Percentiles rank a stretch among this genome's conserved stretches.
phyloP scores from a whole-genome alignment of 73 alveolate species.

The Paramecium sonneborni region DNA sequence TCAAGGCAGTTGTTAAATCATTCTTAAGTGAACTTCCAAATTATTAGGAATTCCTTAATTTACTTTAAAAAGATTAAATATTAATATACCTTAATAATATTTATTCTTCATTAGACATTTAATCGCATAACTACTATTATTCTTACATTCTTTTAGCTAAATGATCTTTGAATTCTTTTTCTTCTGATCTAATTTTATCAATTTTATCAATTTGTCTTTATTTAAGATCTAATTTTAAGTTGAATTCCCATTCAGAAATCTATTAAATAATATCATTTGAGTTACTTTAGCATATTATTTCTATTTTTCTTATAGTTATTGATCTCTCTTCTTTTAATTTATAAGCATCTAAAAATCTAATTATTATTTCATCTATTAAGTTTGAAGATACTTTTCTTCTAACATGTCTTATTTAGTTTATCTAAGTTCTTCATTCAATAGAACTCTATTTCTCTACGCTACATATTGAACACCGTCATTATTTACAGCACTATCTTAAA shows the following conservation, averaged over 20 bases:
- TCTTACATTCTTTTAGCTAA: not conserved
- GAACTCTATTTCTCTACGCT: not conserved
- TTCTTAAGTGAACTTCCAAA: not conserved
- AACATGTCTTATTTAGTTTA: not conserved
- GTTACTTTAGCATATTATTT: conserved; percentile 1
- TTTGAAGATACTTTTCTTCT: not conserved
- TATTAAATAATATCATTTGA: not conserved
- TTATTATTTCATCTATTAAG: not conserved
- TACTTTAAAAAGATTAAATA: not conserved
- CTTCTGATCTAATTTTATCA: not conserved
- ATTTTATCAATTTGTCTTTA: not conserved
- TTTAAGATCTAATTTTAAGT: not conserved
- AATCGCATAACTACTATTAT: not conserved
- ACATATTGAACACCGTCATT: not conserved
- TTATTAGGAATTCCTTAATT: not conserved
- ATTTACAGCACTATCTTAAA: not conserved
- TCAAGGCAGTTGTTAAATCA: not conserved
- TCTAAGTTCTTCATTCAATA: not conserved
- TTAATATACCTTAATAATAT: not conserved
- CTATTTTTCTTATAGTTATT: not conserved
- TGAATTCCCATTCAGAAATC: not conserved
- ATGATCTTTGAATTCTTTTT: not conserved
- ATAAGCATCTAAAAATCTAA: not conserved
- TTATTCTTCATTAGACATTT: not conserved
- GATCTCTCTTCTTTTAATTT: not conserved